Evolutionary conservation across 371 early-diverging fungal genomes (phyloP).

Genomic region (Apophysomyces trapeziformis): DNA sequence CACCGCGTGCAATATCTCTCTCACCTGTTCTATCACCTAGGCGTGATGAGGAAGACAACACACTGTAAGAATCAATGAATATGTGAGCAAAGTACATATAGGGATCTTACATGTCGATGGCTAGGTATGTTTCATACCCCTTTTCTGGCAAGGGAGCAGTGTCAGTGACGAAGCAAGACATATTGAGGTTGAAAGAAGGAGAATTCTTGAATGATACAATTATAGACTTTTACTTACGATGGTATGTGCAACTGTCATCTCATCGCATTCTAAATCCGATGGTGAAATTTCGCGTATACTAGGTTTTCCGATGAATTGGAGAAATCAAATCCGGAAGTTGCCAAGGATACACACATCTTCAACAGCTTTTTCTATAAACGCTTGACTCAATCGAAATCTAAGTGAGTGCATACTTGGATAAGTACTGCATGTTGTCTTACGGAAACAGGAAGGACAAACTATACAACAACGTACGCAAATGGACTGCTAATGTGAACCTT

Average conservation of each 20-base stretch:
- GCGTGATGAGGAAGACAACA: neutral
- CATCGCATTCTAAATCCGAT: neutral
- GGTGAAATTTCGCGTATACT: neutral
- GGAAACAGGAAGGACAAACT: conserved; percentile 17
- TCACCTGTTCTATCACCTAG: neutral
- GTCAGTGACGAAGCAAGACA: conserved; percentile 44
- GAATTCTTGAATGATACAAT: conserved; percentile 64
- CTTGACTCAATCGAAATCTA: conserved; percentile 30
- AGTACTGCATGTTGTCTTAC: neutral
- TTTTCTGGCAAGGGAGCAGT: conserved; percentile 30
- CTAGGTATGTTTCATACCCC: conserved; percentile 21
- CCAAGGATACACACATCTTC: conserved; percentile 49
- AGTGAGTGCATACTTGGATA: conserved; percentile 9
- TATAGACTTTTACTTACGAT: conserved; percentile 59
- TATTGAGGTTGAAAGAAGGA: conserved; percentile 47
- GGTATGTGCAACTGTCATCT: conserved; percentile 29
- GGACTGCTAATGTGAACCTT: conserved; percentile 67
- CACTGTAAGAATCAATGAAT: neutral
- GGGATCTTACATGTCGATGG: neutral
- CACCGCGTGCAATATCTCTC: neutral
- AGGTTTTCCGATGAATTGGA: conserved; percentile 20
- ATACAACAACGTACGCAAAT: conserved; percentile 60
- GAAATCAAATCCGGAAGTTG: conserved; percentile 8
- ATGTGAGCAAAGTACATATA: neutral
- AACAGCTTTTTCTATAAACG: conserved; percentile 63